phyloP scores from a whole-genome alignment of 148 eudicot species.

The Rhododendron ovatum region DNA sequence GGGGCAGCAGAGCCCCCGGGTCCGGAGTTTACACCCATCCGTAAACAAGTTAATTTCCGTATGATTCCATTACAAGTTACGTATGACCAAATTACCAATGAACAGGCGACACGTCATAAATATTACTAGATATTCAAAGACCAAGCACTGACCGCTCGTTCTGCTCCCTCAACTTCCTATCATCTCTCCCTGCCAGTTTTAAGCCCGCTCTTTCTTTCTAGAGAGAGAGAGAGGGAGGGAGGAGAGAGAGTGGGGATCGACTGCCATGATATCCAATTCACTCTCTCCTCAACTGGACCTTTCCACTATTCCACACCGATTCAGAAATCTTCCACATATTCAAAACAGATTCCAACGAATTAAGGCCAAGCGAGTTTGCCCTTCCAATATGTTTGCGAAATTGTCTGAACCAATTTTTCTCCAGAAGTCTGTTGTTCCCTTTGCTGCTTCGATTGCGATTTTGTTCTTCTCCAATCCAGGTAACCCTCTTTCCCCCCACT shows the following conservation, averaged over 20 bases:
- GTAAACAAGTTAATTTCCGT: too few species aligned
- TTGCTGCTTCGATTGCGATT: slow-evolving; percentile 55
- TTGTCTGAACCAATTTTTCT: slow-evolving; percentile 14
- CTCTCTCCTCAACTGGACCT: slow-evolving; percentile 22
- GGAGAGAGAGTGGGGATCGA: not conserved
- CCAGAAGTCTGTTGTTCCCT: slow-evolving; percentile 39
- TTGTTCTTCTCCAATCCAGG: slow-evolving; percentile 61
- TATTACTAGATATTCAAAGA: not conserved
- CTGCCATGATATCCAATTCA: slow-evolving; percentile 40
- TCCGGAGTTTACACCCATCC: too few species aligned
- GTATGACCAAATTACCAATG: not conserved
- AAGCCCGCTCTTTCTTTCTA: not conserved
- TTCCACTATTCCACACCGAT: slow-evolving; percentile 3
- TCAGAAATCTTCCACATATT: not conserved
- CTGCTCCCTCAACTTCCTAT: not conserved
- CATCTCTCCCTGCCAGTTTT: not conserved
- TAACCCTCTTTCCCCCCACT: slow-evolving; percentile 6
- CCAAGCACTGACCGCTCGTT: slow-evolving; percentile 2
- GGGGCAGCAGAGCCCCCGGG: too few species aligned
- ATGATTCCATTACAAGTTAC: too few species aligned
- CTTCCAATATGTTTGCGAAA: not conserved
- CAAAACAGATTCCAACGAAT: slow-evolving; percentile 1
- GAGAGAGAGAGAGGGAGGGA: not conserved
- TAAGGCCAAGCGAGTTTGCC: not conserved
- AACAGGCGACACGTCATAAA: not conserved